Percentiles rank a stretch among this genome's conserved stretches.
phyloP scores from a whole-genome alignment of 768 basidiomycete genomes.

The Sistotremastrum niveocremeum region DNA sequence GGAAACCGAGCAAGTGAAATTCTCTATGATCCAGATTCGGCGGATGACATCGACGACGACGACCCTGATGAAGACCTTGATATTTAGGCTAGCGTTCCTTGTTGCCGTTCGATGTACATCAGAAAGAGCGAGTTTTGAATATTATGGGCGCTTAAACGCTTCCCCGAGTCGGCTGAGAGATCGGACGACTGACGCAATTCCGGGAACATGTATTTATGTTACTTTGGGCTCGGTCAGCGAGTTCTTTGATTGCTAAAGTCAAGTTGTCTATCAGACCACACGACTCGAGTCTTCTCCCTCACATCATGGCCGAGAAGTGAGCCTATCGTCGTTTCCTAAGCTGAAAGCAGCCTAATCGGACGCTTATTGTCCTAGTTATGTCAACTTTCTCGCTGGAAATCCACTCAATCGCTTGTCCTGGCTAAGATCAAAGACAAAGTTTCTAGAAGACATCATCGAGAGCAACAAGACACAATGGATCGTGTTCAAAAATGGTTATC shows the following conservation, averaged over 20 bases:
- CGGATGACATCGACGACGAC: constrained; percentile 89
- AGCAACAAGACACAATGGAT: constrained; percentile 61
- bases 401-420: constrained; percentile 74
- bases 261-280: too few relatives aligned
- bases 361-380: constrained; percentile 19
- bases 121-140: too few relatives aligned
- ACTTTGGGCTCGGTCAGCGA: too few relatives aligned
- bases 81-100: constrained; percentile 28
- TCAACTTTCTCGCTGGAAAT: constrained; percentile 46
- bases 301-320: constrained; percentile 8
- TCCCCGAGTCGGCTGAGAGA: too few relatives aligned
- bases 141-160: too few relatives aligned
- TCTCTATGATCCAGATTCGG: constrained; percentile 84
- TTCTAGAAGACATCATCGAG: constrained; percentile 57
- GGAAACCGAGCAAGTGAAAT: constrained; percentile 33
- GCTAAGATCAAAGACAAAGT: constrained; percentile 58
- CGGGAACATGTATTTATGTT: too few relatives aligned
- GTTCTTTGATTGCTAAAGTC: too few relatives aligned
- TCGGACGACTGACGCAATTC: too few relatives aligned
- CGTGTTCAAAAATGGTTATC: constrained; percentile 60
- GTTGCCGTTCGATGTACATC: too few relatives aligned
- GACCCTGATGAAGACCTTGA: constrained; percentile 94
- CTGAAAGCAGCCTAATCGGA: background rate
- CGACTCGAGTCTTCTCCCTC: too few relatives aligned
- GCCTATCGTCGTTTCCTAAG: constrained; percentile 1